These are phyloP conservation scores for Candida caryicola DNA, from an alignment of 805 yeast species.

Conservation along the genomic window DNA sequence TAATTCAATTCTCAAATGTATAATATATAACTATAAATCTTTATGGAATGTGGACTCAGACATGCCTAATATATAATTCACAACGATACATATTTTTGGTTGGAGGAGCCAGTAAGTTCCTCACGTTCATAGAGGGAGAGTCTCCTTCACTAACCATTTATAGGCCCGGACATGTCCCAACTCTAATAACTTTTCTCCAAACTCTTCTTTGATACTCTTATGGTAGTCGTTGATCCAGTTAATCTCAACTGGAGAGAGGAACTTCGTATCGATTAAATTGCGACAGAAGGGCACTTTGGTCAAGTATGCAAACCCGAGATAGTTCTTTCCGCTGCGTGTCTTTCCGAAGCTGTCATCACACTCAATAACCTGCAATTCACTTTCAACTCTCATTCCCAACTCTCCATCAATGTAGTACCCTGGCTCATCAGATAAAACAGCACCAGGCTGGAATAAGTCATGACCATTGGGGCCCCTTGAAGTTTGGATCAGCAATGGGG, in stretches of 20 bases:
- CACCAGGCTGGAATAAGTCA: constrained; percentile 51
- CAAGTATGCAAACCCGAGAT: constrained; percentile 38
- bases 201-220: constrained; percentile 29
- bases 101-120: neutral
- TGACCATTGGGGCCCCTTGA: constrained; percentile 50
- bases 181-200: constrained; percentile 43
- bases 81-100: no score
- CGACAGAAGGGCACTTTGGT: constrained; percentile 42
- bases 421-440: constrained; percentile 86
- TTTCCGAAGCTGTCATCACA: constrained; percentile 35
- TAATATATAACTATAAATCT: neutral
- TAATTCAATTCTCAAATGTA: constrained; percentile 4
- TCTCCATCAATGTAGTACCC: constrained; percentile 90
- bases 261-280: constrained; percentile 33
- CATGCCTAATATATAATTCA: neutral
- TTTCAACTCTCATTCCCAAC: constrained; percentile 87
- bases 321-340: constrained; percentile 30
- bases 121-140: constrained; percentile 39
- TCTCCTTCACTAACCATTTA: constrained; percentile 72
- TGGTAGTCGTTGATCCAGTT: constrained; percentile 42
- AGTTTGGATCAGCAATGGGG: constrained; percentile 80
- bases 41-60: neutral
- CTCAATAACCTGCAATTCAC: constrained; percentile 64
- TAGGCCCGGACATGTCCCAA: constrained; percentile 56
- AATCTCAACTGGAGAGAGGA: constrained; percentile 28